phyloP scores from a whole-genome alignment of 2,329 filamentous ascomycete species.

The Eutypella sp. region DNA sequence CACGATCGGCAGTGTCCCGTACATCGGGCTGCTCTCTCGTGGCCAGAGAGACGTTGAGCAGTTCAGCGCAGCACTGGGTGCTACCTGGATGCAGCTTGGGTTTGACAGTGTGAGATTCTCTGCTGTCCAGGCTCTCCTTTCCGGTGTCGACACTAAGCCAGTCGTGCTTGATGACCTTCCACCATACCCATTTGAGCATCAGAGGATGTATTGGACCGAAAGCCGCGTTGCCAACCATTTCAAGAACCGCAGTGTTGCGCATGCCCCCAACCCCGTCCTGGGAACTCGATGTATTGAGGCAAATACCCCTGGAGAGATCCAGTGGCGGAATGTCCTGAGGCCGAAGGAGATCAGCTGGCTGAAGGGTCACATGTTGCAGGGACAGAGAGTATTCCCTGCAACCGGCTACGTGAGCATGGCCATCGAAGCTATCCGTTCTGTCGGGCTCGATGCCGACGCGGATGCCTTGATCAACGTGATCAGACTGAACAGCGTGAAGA shows the following conservation, averaged over 20 bases:
- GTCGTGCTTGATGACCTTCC: slow-evolving; percentile 1
- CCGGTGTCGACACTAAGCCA: not conserved
- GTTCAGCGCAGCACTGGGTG: not conserved
- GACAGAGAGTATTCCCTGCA: slow-evolving; percentile 12
- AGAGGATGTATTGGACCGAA: not conserved
- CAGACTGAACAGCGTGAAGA: not conserved
- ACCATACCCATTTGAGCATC: not conserved
- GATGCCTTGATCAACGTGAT: too few relatives aligned
- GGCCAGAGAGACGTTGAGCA: not conserved
- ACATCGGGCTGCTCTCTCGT: not conserved
- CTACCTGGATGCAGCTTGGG: not conserved
- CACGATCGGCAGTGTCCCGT: not conserved
- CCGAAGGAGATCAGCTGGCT: slow-evolving; percentile 11
- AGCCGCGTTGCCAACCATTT: slow-evolving; percentile 1
- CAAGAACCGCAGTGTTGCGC: not conserved
- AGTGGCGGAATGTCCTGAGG: slow-evolving; percentile 9
- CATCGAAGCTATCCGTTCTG: slow-evolving; percentile 8
- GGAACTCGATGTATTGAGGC: slow-evolving; percentile 8
- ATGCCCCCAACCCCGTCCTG: not conserved
- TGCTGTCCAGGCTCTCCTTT: not conserved
- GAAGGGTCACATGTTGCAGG: slow-evolving; percentile 8
- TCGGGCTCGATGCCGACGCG: too few relatives aligned
- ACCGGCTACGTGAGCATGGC: slow-evolving; percentile 11
- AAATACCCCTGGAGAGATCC: slow-evolving; percentile 2
- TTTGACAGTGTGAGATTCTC: not conserved